Conservation (phyloP, 73 alveolate genomes). For the Paramecium tetraurelia region DNA sequence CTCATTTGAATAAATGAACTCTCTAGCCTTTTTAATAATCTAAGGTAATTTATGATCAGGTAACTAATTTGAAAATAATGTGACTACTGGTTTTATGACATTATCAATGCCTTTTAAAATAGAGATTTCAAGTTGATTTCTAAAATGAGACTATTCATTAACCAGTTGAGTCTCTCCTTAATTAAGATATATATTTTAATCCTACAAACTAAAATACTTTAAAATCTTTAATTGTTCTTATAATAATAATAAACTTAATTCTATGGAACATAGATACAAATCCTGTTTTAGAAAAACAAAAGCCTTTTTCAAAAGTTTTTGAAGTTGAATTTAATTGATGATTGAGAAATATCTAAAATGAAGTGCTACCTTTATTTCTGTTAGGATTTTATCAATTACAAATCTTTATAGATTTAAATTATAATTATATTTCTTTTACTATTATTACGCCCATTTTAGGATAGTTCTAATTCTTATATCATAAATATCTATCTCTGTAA, state of each 20-base stretch:
- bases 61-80: not conserved
- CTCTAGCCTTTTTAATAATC: not conserved
- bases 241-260: not conserved
- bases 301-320: not conserved
- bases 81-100: conserved; percentile 1
- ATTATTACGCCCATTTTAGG: conserved; percentile 1
- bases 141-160: not conserved
- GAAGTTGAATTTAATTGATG: not conserved
- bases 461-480: not conserved
- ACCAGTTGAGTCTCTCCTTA: not conserved
- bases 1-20: not conserved
- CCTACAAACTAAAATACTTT: not conserved
- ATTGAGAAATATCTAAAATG: not conserved
- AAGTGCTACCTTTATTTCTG: not conserved
- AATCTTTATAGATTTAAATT: not conserved
- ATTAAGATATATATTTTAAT: not conserved
- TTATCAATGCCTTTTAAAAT: not conserved
- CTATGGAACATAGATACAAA: not conserved
- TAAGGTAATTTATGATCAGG: not conserved
- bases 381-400: not conserved
- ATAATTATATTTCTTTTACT: not conserved
- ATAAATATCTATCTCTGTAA: not conserved
- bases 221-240: not conserved
- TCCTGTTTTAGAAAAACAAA: not conserved
- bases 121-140: not conserved